Evolutionary conservation across 2,329 filamentous ascomycete species (phyloP).

Genomic region (Phoma sp.): DNA sequence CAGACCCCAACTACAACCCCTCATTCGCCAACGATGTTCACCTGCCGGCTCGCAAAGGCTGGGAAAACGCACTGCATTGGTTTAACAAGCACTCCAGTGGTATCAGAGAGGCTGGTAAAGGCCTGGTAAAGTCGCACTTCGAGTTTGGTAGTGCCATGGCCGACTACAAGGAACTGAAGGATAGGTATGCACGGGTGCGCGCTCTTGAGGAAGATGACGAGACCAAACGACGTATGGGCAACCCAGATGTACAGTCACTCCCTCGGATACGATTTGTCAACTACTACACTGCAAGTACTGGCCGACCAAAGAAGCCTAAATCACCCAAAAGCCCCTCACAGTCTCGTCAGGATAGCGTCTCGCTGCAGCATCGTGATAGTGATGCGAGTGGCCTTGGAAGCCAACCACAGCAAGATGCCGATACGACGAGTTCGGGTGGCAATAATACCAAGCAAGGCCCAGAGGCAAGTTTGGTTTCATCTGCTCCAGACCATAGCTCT

Average conservation of each 20-base stretch:
- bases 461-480: slow-evolving; percentile 43
- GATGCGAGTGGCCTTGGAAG: slow-evolving; percentile 17
- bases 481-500: slow-evolving; percentile 25
- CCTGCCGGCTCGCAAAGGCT: slow-evolving; percentile 71
- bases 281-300: slow-evolving; percentile 88
- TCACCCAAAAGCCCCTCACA: slow-evolving; percentile 29
- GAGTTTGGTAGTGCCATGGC: slow-evolving; percentile 84
- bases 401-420: slow-evolving; percentile 17
- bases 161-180: slow-evolving; percentile 73
- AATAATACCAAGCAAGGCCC: slow-evolving; percentile 49
- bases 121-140: slow-evolving; percentile 78
- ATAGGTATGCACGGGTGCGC: slow-evolving; percentile 72
- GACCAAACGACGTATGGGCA: slow-evolving; percentile 37
- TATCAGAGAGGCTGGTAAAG: slow-evolving; percentile 71
- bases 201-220: slow-evolving; percentile 74
- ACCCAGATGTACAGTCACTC: slow-evolving; percentile 41
- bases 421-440: neutral
- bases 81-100: slow-evolving; percentile 81
- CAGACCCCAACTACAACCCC: slow-evolving; percentile 74
- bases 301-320: slow-evolving; percentile 59
- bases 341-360: neutral
- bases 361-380: slow-evolving; percentile 7
- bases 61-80: slow-evolving; percentile 74
- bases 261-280: slow-evolving; percentile 79
- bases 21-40: slow-evolving; percentile 76